Conservation (phyloP, 108 stramenopile species). For the Halocafeteria seosinensis region DNA sequence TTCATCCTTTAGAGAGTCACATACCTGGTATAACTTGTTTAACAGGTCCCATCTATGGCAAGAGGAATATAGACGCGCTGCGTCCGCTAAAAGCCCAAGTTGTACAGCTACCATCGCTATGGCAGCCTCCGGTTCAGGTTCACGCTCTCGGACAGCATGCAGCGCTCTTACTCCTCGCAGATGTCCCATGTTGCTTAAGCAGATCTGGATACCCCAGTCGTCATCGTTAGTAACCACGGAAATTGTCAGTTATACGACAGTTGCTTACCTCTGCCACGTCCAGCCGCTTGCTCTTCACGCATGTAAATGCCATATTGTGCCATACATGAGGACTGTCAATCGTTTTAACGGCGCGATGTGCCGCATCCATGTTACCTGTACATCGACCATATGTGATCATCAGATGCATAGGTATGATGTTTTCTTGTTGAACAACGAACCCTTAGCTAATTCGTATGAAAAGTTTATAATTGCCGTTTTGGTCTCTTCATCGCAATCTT, state of each 20-base stretch:
- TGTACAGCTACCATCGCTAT: conserved; percentile 45
- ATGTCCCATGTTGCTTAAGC: conserved; percentile 48
- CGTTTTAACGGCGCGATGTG: conserved; percentile 34
- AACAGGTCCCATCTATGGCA: conserved; percentile 43
- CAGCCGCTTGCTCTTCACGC: conserved; percentile 45
- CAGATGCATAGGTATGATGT: conserved; percentile 24
- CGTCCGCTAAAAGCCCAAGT: conserved; percentile 43
- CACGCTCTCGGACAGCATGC: conserved; percentile 23
- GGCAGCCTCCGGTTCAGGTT: conserved; percentile 29
- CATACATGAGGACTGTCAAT: conserved; percentile 38
- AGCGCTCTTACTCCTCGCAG: conserved; percentile 36
- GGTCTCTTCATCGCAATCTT: conserved; percentile 16
- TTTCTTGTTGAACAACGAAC: too few species aligned
- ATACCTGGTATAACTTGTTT: conserved; percentile 40
- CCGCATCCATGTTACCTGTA: conserved; percentile 42
- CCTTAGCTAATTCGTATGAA: conserved; percentile 30
- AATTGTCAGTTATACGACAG: too few species aligned
- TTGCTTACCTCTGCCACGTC: conserved; percentile 59
- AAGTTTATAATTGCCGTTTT: conserved; percentile 42
- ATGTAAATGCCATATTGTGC: conserved; percentile 55
- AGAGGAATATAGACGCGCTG: conserved; percentile 37
- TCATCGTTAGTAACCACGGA: too few species aligned
- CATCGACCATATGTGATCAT: conserved; percentile 42
- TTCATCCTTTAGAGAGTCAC: too few species aligned
- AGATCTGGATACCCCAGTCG: too few species aligned